phyloP scores from a whole-genome alignment of 148 eudicot genomes.

The Dysphania ambrosioides region DNA sequence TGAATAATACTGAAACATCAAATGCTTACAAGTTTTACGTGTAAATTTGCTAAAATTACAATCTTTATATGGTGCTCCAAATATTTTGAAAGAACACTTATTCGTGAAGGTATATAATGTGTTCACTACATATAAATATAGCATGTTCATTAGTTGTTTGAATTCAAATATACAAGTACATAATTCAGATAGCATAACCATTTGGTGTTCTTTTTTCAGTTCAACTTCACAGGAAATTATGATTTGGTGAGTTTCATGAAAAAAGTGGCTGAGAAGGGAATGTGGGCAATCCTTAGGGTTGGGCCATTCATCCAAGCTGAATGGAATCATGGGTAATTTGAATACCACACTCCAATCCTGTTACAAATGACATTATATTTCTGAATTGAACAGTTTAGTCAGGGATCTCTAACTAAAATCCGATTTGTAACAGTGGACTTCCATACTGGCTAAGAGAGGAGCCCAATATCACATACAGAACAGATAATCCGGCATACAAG shows the following conservation, averaged over 20 bases:
- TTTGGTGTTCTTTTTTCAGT: conserved; percentile 39
- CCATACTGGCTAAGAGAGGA: conserved; percentile 80
- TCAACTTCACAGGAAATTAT: conserved; percentile 47
- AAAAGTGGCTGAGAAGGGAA: conserved; percentile 44
- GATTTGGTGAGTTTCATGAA: conserved; percentile 70
- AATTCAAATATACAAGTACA: not conserved
- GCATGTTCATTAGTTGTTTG: not conserved
- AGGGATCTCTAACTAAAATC: too few species aligned
- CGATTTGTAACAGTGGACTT: conserved; percentile 62
- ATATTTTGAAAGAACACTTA: too few species aligned
- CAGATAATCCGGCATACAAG: conserved; percentile 73
- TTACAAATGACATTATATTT: too few species aligned
- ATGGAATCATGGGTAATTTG: conserved; percentile 85
- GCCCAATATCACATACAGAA: conserved; percentile 53
- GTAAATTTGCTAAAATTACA: not conserved
- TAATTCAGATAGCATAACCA: too few species aligned
- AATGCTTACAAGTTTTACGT: too few species aligned
- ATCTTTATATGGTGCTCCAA: too few species aligned
- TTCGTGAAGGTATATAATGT: too few species aligned
- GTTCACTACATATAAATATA: not conserved
- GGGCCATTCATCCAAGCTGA: conserved; percentile 89
- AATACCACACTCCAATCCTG: too few species aligned
- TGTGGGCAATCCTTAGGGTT: conserved; percentile 63
- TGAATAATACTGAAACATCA: too few species aligned
- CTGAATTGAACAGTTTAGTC: too few species aligned